These are phyloP conservation scores for Huntiella bhutanensis DNA, from an alignment of 2,329 filamentous ascomycete species.

Conservation along the genomic window DNA sequence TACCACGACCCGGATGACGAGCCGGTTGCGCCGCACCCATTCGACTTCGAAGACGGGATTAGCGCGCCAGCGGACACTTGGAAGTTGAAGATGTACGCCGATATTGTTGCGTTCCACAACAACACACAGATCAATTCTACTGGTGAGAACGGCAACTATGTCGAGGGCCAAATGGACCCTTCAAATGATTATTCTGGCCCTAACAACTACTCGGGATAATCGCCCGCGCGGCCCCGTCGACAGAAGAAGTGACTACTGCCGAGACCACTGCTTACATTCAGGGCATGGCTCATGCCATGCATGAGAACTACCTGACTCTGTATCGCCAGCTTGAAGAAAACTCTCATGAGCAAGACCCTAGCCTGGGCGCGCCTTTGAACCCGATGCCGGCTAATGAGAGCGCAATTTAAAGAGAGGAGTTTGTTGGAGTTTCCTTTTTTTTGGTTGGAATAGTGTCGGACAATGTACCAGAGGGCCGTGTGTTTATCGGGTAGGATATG, in stretches of 20 bases:
- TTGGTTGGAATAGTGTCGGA: no score
- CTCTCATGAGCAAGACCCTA: no score
- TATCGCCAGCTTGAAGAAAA: no score
- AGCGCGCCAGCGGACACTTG: constrained; percentile 96
- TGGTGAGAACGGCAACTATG: constrained; percentile 6
- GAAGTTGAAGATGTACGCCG: constrained; percentile 97
- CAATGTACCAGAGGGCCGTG: no score
- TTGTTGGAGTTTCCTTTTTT: no score
- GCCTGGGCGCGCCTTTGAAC: no score
- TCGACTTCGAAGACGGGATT: constrained; percentile 98
- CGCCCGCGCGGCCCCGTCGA: background rate
- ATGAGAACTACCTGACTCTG: background rate
- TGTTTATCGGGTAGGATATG: no score
- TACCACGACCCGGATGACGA: constrained; percentile 98
- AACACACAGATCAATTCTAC: constrained; percentile 24
- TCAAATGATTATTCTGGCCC: constrained; percentile 9
- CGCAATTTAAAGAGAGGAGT: no score
- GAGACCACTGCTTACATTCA: background rate
- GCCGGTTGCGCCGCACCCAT: constrained; percentile 88
- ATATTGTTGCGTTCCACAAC: constrained; percentile 92
- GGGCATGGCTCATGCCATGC: background rate
- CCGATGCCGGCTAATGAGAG: no score
- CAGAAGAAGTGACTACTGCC: background rate
- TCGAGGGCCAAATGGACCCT: constrained; percentile 1
- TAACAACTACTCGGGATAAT: constrained; percentile 10